Conservation (phyloP, 108 stramenopile species). For the Aurantiochytrium sp. region DNA sequence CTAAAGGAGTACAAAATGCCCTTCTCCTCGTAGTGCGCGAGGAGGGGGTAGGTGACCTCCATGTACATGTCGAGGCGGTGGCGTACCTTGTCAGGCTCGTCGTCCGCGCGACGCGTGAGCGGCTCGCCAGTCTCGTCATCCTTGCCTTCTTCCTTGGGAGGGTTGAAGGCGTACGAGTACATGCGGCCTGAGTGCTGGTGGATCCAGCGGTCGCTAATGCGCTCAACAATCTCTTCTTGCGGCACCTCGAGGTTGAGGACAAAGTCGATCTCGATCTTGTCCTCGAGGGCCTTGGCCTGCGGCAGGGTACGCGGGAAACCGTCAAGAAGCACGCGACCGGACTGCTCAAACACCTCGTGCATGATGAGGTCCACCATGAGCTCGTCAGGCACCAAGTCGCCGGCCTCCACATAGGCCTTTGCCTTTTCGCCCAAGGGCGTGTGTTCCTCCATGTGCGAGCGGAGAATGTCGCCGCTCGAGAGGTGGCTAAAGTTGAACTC, state of each 20-base stretch:
- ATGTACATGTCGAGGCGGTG: constrained; percentile 78
- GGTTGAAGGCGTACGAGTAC: constrained; percentile 89
- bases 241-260: constrained; percentile 90
- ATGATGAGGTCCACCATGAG: constrained; percentile 81
- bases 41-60: constrained; percentile 19
- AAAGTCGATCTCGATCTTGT: constrained; percentile 67
- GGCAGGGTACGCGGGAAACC: constrained; percentile 85
- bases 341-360: constrained; percentile 52
- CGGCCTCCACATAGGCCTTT: constrained; percentile 73
- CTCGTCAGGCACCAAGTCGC: constrained; percentile 76
- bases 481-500: constrained; percentile 71
- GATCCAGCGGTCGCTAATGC: constrained; percentile 67
- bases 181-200: constrained; percentile 81
- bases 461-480: constrained; percentile 86
- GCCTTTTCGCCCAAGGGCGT: constrained; percentile 76
- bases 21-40: not conserved
- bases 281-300: constrained; percentile 85
- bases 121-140: constrained; percentile 90
- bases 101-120: constrained; percentile 88
- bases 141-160: constrained; percentile 71
- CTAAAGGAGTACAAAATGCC: not conserved
- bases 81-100: constrained; percentile 77
- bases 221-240: constrained; percentile 77
- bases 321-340: constrained; percentile 70
- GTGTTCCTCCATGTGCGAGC: constrained; percentile 69